Percentiles rank a stretch among this genome's conserved stretches.
phyloP scores from a whole-genome alignment of 2,329 filamentous ascomycete species.

The Septoria linicola region DNA sequence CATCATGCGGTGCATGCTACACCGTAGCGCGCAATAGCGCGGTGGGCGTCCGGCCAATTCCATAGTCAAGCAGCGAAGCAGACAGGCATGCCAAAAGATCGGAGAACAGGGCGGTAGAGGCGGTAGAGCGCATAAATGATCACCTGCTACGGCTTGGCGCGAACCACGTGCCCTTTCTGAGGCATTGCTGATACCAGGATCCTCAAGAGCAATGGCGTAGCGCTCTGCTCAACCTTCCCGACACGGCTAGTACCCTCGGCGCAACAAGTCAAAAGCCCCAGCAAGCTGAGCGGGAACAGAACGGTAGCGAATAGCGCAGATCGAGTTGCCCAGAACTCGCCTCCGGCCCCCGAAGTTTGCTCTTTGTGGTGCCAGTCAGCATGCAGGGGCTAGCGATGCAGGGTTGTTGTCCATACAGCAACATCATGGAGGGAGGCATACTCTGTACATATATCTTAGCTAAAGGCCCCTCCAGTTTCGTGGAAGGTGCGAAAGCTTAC shows the following conservation, averaged over 20 bases:
- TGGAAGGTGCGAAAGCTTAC: slow-evolving; percentile 1
- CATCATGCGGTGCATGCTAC: neutral
- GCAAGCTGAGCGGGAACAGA: neutral
- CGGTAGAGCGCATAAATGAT: too few species aligned
- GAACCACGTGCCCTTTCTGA: neutral
- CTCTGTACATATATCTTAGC: neutral
- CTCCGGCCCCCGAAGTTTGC: slow-evolving; percentile 7
- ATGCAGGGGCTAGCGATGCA: neutral
- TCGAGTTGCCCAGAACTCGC: neutral
- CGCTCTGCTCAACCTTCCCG: slow-evolving; percentile 1
- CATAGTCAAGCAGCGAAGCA: neutral
- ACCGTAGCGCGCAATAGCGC: neutral
- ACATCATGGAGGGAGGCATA: neutral
- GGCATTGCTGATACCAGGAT: neutral
- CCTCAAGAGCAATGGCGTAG: neutral
- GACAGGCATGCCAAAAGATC: neutral
- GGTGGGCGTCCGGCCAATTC: too few species aligned
- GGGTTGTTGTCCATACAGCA: neutral
- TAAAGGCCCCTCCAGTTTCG: neutral
- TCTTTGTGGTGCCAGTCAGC: slow-evolving; percentile 1
- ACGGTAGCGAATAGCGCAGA: neutral
- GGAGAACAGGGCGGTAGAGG: too few species aligned
- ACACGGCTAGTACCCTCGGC: slow-evolving; percentile 5
- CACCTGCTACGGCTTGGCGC: neutral
- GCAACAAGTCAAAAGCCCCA: neutral